Conservation (phyloP, 192 early-diverging fungal genomes). For the Kickxella alabastrina region DNA sequence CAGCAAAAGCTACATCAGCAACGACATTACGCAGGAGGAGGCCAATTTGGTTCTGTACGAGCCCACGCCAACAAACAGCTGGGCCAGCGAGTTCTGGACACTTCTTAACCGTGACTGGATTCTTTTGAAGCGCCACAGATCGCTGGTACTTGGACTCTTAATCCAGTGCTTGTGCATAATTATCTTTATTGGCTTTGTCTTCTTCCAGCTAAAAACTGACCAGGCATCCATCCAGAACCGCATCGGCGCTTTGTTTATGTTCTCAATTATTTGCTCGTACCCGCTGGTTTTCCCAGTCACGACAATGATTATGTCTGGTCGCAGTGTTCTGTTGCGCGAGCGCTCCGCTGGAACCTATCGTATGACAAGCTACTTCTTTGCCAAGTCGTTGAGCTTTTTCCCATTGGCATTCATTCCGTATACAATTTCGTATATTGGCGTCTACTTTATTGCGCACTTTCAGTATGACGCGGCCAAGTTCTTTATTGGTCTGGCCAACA, state of each 20-base stretch:
- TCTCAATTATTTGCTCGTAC: constrained; percentile 36
- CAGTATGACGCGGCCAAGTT: constrained; percentile 7
- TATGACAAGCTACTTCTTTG: constrained; percentile 46
- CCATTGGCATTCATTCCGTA: constrained; percentile 2
- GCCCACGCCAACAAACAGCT: not conserved
- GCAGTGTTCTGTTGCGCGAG: constrained; percentile 53
- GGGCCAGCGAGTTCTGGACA: not conserved
- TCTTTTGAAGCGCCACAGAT: no score
- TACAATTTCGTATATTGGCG: not conserved
- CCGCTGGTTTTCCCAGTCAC: constrained; percentile 46
- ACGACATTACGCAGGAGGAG: not conserved
- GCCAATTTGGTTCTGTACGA: not conserved
- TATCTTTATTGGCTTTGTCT: constrained; percentile 45
- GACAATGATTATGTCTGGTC: constrained; percentile 12
- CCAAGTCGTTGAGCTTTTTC: constrained; percentile 50
- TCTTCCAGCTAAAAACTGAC: constrained; percentile 21
- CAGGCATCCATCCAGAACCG: no score
- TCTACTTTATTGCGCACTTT: constrained; percentile 10
- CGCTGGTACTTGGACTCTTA: constrained; percentile 1
- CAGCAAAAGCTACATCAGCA: not conserved
- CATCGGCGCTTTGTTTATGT: constrained; percentile 11
- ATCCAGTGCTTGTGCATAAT: constrained; percentile 6
- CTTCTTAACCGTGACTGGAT: constrained; percentile 2
- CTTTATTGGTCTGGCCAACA: constrained; percentile 2
- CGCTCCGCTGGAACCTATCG: constrained; percentile 55